Evolutionary conservation across 2,329 filamentous ascomycete species (phyloP), one percentile per base, ranked within the genome.

Genomic region (Chrysosporium queenslandicum): DNA sequence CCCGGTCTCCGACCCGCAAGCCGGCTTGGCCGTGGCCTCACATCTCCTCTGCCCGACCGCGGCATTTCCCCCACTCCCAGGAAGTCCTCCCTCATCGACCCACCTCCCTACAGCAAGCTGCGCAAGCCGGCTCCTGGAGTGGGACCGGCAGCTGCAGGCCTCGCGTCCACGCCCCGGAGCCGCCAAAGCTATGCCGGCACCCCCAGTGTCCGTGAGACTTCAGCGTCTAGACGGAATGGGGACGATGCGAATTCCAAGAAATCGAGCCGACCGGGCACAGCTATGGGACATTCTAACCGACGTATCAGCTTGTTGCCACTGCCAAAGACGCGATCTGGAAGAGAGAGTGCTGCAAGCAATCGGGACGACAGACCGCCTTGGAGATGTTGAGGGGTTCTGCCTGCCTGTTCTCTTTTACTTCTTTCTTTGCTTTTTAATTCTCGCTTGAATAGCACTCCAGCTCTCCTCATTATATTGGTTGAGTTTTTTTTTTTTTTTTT

Each of bases 81-180:
- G 18, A 47, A 39, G 42, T 65, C 66, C 14, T 55, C 64, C 29
- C 30, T 68, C 50, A 58, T 70, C n/a, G 68, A 71, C 47, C 68
- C 68, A n/a, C 68, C 68, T 9, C 68, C 68, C 21, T 71, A 71
- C 55, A 67, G 66, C 59, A 69, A 71, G 52, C 65, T 71, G 25
- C 64, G 63, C 42, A 49, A 62, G 64, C 50, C 56, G 8, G 57
- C 53, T 2, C 53, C 68, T n/a, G 40, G 12, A 50, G 21, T 46
- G 8, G 3, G 46, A 8, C 29, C 48, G 2, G 34, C 43, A n/a
- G 27, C 23, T 9, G n/a, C 41, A 8, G 42, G 32, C 20, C 42
- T 69, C 25, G 39, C 58, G 3, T 65, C 61, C 40, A 60, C 61
- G 5, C 66, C 68, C 23, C 67, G 69, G 50, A 69, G 58, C 55